A percentile compares a stretch with the other conserved stretches of the same genome.
Evolutionary conservation across 2,329 filamentous ascomycete genomes (phyloP).

Genomic region (Lachnellula hyalina): DNA sequence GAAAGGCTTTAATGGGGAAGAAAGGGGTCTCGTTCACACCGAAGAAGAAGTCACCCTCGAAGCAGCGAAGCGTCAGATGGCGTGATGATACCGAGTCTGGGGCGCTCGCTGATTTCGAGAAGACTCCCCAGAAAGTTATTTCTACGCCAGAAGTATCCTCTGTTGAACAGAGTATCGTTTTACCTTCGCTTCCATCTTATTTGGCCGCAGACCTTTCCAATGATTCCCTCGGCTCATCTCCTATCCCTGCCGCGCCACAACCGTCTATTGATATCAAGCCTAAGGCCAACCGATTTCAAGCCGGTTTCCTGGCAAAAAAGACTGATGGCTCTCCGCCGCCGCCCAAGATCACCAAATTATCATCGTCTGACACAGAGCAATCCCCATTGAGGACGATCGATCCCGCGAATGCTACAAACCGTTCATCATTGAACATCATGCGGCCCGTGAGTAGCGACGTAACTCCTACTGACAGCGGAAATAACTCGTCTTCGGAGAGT

Average conservation of each 20-base stretch:
- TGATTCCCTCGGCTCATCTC: conserved; percentile 44
- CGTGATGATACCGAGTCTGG: conserved; percentile 85
- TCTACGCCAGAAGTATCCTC: conserved; percentile 52
- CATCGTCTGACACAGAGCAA: conserved; percentile 49
- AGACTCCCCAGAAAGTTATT: conserved; percentile 71
- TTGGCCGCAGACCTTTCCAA: conserved; percentile 33
- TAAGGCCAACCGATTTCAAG: conserved; percentile 75
- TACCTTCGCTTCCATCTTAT: conserved; percentile 50
- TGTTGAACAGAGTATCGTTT: conserved; percentile 39
- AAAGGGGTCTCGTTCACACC: conserved; percentile 81
- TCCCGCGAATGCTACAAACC: conserved; percentile 43
- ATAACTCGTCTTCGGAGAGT: conserved; percentile 32
- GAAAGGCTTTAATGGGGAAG: conserved; percentile 56
- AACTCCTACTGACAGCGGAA: conserved; percentile 30
- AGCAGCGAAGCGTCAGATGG: conserved; percentile 77
- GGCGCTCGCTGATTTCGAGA: conserved; percentile 82
- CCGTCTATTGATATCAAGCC: conserved; percentile 55
- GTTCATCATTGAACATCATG: conserved; percentile 36
- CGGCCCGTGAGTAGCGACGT: conserved; percentile 21
- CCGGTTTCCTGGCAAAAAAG: conserved; percentile 75
- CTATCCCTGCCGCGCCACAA: conserved; percentile 49
- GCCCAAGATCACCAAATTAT: conserved; percentile 52
- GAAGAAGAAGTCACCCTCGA: conserved; percentile 65
- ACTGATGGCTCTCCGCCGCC: conserved; percentile 56
- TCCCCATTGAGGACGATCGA: conserved; percentile 52